Base-by-base conservation (phyloP, 352 stramenopile genomes). In the Phytophthora chlamydospora region DNA sequence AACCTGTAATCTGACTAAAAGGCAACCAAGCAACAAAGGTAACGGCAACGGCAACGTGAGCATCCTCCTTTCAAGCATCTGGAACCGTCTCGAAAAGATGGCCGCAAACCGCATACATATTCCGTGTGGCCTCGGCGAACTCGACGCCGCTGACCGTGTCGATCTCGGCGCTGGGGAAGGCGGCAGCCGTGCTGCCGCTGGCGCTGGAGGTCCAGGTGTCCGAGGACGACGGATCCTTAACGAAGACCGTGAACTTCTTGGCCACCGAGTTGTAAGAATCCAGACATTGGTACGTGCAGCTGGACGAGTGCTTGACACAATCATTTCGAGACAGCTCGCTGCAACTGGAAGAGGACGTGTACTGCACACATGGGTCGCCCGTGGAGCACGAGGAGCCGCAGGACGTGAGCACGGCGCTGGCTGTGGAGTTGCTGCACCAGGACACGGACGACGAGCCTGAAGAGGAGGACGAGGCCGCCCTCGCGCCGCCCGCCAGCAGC, bases 241-340 rank as follows among this genome's bases (percentile, higher is more conserved):
- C 67, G 43, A 90, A 90, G n/a, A 93, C 68, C 43, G 75, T 91
- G 55, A 79, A 83, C 56, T 87, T 86, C 27, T 51, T 53, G 16
- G 42, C n/a, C 4, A 64, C 34, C 5, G 66, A 50, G 53, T 85
- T 87, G 73, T 83, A 93, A 6, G 78, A 65, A 10, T 71, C 45
- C 4, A 93, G 68, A 56, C 84, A 93, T 67, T 93, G 84, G 66
- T 77, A 91, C 38, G 73, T 81, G 72, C 84, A 93, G 2, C 54
- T 53, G 9, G 71, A 63, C 38, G 66, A 71, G 51, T 88, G 51
- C 17, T 33, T 32, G n/a, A 66, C 44, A 56, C 84, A 93, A 11
- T 71, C 67, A 55, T 89, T 88, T 36, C 76, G 67, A 14, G 72
- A 73, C 17, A 59, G 66, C 6, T 76, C 63, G 57, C 57, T 87